A percentile compares a stretch with the other conserved stretches of the same genome.
Conservation (phyloP, 2,329 filamentous ascomycete genomes). For the Aplosporella prunicola region DNA sequence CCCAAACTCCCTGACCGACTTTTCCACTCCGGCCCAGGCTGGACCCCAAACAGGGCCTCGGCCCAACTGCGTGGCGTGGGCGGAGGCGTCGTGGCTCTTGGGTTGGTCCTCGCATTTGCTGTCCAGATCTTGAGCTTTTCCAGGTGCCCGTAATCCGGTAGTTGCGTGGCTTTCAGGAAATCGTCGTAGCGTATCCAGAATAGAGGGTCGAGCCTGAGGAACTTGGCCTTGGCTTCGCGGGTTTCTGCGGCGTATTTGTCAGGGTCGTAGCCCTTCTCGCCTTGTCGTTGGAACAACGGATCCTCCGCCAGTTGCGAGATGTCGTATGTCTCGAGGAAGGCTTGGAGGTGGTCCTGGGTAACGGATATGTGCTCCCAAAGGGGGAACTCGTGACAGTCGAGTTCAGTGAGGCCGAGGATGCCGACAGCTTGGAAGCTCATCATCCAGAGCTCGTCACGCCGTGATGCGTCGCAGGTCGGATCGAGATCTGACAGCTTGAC, state of each 20-base stretch:
- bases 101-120: conserved; percentile 7
- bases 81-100: conserved; percentile 4
- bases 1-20: no score
- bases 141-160: conserved; percentile 3
- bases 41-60: conserved; percentile 10
- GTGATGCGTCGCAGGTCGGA: conserved; percentile 10
- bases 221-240: conserved; percentile 11
- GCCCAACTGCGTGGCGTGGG: conserved; percentile 10
- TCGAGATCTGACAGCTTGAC: conserved; percentile 23
- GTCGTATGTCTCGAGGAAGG: conserved; percentile 29
- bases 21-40: conserved; percentile 10
- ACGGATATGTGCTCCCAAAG: conserved; percentile 27
- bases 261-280: conserved; percentile 28
- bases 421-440: conserved; percentile 31
- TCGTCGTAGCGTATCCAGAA: conserved; percentile 15
- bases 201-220: conserved; percentile 14
- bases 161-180: conserved; percentile 9
- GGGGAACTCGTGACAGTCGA: conserved; percentile 24
- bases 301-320: conserved; percentile 30
- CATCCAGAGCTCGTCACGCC: conserved; percentile 23
- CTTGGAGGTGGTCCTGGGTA: conserved; percentile 24
- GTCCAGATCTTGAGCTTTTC: conserved; percentile 9
- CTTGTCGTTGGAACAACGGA: conserved; percentile 28
- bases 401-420: conserved; percentile 31
- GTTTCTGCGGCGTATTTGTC: conserved; percentile 8